Percentiles rank a stretch among this genome's conserved stretches.
Conservation (phyloP, 441 rosid genomes). For the Gossypium schwendimanii region DNA sequence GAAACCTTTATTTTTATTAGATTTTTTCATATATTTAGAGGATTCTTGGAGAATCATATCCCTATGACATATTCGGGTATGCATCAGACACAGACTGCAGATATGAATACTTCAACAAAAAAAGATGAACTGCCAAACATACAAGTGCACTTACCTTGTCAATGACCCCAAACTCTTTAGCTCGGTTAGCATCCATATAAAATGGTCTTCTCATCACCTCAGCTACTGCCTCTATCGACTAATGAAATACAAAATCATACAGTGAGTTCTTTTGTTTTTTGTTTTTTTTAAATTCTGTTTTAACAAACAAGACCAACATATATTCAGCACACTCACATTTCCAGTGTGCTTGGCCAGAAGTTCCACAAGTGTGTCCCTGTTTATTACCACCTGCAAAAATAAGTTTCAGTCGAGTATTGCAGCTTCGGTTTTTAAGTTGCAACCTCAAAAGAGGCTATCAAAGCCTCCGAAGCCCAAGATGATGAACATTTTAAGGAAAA, state of each 20-base stretch:
- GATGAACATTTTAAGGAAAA: neutral
- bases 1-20: neutral
- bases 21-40: neutral
- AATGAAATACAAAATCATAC: conserved; percentile 15
- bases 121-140: neutral
- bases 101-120: neutral
- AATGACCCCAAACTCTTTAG: conserved; percentile 77
- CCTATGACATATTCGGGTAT: neutral
- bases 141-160: conserved; percentile 46
- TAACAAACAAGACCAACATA: neutral
- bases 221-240: conserved; percentile 65
- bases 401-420: neutral
- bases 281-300: neutral
- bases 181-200: conserved; percentile 65
- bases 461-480: neutral
- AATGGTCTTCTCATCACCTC: conserved; percentile 55
- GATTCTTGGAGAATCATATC: neutral
- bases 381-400: conserved; percentile 47
- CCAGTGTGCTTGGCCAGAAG: conserved; percentile 84
- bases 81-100: neutral
- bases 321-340: conserved; percentile 46
- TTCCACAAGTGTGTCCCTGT: conserved; percentile 63
- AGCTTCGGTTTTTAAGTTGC: neutral
- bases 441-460: neutral
- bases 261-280: conserved; percentile 3